Base-by-base conservation (phyloP, 2,329 filamentous ascomycete species). In the Pseudogymnoascus sp. region DNA sequence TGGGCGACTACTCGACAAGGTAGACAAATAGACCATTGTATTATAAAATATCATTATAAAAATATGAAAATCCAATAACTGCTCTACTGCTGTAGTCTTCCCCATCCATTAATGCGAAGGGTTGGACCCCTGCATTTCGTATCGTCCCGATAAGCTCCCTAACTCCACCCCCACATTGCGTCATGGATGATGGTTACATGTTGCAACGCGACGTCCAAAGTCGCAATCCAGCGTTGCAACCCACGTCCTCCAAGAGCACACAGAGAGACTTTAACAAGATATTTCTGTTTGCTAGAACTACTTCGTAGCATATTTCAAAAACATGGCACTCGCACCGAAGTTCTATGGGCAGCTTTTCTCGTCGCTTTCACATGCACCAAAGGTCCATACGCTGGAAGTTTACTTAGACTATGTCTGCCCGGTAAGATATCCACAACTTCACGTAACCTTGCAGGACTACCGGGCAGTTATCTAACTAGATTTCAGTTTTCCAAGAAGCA, bases 381-480 rank as follows among this genome's bases (percentile, higher is more conserved):
- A 81, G 5, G 74, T 80, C 14, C 84, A 87, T 77, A 86, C 84
- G 0, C 74, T 87, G 60, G 85, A 88, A 73, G 67, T 88, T 61
- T 87, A 90, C 76, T 86, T 96, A 69, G 93, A 97, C 80, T 97
- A 96, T 79, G 89, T 91, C 72, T 97, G 93, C 75, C 92, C 91
- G 42, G 77, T 81, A 70, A 64, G 74, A 60, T 6, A 11, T 18
- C 16, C 8, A 40, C 12, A 47, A 21, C 12, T 31, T 29, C 16
- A 31, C 2, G 21, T 10, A 31, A 31, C 26, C n/a, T 7, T 10
- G 10, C 29, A 59, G 29, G 12, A 23, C 26, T 8, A 14, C 14
- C 10, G 21, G n/a, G 51, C 29, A 57, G 29, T 26, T 14, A 34
- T 40, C 60, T 12, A 80, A n/a, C 81, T 80, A 66, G 80, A 26